A percentile compares a stretch with the other conserved stretches of the same genome.
Conservation (phyloP, 2,329 filamentous ascomycete genomes). For the Curvularia verruculosa region DNA sequence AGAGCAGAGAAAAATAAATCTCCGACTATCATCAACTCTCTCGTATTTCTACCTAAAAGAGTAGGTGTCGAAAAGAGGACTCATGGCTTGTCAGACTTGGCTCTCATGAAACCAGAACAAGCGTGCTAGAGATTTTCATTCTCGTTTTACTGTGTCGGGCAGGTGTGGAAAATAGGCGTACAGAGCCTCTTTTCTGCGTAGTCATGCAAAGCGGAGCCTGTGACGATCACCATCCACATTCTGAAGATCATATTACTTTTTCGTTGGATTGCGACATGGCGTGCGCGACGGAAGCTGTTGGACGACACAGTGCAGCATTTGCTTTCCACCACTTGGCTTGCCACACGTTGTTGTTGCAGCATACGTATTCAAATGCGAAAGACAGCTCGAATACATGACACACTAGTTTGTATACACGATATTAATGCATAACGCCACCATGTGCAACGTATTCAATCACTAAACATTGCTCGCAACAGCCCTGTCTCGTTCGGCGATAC, state of each 20-base stretch:
- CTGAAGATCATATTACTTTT: neutral
- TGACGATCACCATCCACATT: neutral
- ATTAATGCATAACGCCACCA: neutral
- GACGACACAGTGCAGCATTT: neutral
- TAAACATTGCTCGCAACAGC: neutral
- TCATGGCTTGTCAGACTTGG: slow-evolving; percentile 15
- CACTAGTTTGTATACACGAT: neutral
- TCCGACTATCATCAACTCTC: neutral
- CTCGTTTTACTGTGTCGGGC: slow-evolving; percentile 8
- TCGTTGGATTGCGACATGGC: neutral
- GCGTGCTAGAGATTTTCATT: neutral
- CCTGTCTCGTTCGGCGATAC: neutral
- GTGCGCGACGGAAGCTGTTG: neutral
- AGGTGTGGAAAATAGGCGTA: slow-evolving; percentile 19
- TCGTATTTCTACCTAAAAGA: slow-evolving; percentile 6
- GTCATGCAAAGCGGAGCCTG: neutral
- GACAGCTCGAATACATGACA: neutral
- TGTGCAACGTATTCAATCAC: neutral
- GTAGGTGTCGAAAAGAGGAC: slow-evolving; percentile 14
- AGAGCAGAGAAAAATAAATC: slow-evolving; percentile 3
- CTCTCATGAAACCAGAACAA: neutral
- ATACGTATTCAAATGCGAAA: neutral
- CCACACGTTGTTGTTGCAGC: neutral
- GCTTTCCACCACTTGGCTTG: neutral
- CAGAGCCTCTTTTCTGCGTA: slow-evolving; percentile 12